phyloP scores from a whole-genome alignment of 2,329 filamentous ascomycete species.

The Pleoardoris graminearum region DNA sequence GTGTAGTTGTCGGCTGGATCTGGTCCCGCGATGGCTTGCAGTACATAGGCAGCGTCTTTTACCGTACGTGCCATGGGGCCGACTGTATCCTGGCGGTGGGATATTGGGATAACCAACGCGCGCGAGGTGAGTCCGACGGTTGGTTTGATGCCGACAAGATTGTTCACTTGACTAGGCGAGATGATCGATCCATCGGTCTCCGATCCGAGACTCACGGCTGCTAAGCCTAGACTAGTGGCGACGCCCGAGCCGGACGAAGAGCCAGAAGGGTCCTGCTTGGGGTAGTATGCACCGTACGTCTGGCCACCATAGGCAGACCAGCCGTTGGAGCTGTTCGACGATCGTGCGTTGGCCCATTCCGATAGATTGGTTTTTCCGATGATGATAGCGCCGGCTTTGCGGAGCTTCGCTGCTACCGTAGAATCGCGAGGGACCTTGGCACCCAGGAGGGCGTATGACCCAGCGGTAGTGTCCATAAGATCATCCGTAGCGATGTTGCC shows the following conservation, averaged over 20 bases:
- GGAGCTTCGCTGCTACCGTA: constrained; percentile 62
- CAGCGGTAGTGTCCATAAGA: constrained; percentile 65
- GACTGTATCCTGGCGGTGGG: constrained; percentile 59
- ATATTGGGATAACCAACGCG: constrained; percentile 67
- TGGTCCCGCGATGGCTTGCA: constrained; percentile 62
- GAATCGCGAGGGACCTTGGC: constrained; percentile 61
- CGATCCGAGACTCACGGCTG: constrained; percentile 62
- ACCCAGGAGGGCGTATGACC: constrained; percentile 65
- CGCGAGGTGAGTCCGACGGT: constrained; percentile 67
- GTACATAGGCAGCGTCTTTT: constrained; percentile 60
- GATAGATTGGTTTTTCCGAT: constrained; percentile 68
- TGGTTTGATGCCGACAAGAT: constrained; percentile 65
- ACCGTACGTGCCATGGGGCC: constrained; percentile 63
- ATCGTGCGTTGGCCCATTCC: constrained; percentile 67
- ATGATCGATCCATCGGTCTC: constrained; percentile 68
- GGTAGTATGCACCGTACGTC: constrained; percentile 63
- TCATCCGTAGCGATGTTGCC: constrained; percentile 68
- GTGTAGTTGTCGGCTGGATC: constrained; percentile 62
- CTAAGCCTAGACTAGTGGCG: constrained; percentile 61
- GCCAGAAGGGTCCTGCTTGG: constrained; percentile 64
- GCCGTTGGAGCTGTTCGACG: constrained; percentile 60
- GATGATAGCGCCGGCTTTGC: constrained; percentile 64
- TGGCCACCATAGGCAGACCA: constrained; percentile 70
- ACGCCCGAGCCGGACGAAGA: constrained; percentile 67
- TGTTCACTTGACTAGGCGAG: constrained; percentile 59